Percentiles rank a stretch among this genome's conserved stretches.
Evolutionary conservation across 2,329 filamentous ascomycete species (phyloP).

Genomic region (Knoxdaviesia capensis): DNA sequence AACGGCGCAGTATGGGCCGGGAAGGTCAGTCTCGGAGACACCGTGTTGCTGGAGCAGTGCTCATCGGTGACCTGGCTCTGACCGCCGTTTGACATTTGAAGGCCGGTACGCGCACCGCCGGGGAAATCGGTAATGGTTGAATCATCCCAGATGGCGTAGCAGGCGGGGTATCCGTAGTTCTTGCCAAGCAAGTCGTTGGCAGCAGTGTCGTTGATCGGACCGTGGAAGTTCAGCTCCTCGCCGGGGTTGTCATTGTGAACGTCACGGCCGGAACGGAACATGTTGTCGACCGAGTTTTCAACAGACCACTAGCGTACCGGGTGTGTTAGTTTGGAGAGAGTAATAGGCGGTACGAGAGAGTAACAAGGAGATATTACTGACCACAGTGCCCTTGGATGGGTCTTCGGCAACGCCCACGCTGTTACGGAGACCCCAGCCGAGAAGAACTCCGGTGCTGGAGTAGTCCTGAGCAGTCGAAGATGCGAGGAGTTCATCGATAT

Average conservation of each 20-base stretch:
- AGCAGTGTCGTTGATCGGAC: slow-evolving; percentile 21
- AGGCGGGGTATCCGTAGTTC: slow-evolving; percentile 45
- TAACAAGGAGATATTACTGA: too few relatives aligned
- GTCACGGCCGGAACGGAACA: slow-evolving; percentile 30
- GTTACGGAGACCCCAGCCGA: slow-evolving; percentile 50
- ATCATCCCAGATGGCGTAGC: slow-evolving; percentile 28
- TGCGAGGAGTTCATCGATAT: slow-evolving; percentile 28
- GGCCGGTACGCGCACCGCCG: neutral
- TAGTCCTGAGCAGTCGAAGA: slow-evolving; percentile 14
- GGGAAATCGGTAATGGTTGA: slow-evolving; percentile 6
- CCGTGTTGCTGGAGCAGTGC: slow-evolving; percentile 7
- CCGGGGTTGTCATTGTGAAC: slow-evolving; percentile 48
- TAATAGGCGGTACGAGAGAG: neutral
- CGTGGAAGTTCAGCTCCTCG: slow-evolving; percentile 53
- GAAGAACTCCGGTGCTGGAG: slow-evolving; percentile 21
- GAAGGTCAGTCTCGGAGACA: slow-evolving; percentile 9
- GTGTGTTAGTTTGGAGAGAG: neutral
- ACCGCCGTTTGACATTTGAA: neutral
- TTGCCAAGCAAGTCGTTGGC: slow-evolving; percentile 8
- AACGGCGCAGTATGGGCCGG: slow-evolving; percentile 41
- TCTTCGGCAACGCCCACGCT: slow-evolving; percentile 46
- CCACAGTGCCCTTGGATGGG: slow-evolving; percentile 21
- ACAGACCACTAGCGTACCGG: slow-evolving; percentile 22
- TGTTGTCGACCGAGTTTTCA: slow-evolving; percentile 45
- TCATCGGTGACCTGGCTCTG: slow-evolving; percentile 6